These are phyloP conservation scores for Trametes cubensis DNA, from an alignment of 768 basidiomycete species.

Conservation along the genomic window DNA sequence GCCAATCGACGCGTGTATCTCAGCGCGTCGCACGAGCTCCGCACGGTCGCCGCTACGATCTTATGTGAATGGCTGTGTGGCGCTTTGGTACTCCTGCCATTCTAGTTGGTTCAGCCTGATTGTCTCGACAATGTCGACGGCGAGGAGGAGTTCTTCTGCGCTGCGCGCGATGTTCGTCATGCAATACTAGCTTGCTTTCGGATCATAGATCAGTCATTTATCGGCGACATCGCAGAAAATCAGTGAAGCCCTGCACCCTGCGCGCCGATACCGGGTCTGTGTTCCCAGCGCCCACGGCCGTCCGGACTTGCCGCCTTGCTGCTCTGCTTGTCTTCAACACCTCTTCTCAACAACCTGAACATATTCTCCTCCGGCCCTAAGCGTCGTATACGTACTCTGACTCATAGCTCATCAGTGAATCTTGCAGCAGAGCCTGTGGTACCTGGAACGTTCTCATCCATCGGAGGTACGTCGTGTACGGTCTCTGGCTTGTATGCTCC, in stretches of 20 bases:
- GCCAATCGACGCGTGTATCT: constrained; percentile 8
- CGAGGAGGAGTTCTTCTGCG: background rate
- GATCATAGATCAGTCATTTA: constrained; percentile 5
- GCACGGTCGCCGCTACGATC: background rate
- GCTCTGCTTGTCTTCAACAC: background rate
- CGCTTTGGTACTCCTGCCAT: background rate
- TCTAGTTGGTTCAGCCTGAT: background rate
- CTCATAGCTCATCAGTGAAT: background rate
- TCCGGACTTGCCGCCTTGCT: background rate
- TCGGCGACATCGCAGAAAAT: constrained; percentile 20
- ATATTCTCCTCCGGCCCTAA: too few species aligned
- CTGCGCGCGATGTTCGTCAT: background rate
- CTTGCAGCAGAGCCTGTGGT: background rate
- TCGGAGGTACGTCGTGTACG: background rate
- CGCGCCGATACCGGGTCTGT: constrained; percentile 3
- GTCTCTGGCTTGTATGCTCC: background rate
- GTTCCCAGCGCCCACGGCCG: constrained; percentile 7
- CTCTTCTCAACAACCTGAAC: background rate
- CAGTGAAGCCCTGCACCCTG: constrained; percentile 22
- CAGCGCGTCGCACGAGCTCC: constrained; percentile 1
- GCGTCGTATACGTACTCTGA: background rate
- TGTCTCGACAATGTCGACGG: background rate
- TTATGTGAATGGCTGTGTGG: too few species aligned
- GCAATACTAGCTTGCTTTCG: background rate
- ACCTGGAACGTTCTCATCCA: background rate